Evolutionary conservation across 2,329 filamentous ascomycete species (phyloP).

Genomic region (Thelonectria olida): DNA sequence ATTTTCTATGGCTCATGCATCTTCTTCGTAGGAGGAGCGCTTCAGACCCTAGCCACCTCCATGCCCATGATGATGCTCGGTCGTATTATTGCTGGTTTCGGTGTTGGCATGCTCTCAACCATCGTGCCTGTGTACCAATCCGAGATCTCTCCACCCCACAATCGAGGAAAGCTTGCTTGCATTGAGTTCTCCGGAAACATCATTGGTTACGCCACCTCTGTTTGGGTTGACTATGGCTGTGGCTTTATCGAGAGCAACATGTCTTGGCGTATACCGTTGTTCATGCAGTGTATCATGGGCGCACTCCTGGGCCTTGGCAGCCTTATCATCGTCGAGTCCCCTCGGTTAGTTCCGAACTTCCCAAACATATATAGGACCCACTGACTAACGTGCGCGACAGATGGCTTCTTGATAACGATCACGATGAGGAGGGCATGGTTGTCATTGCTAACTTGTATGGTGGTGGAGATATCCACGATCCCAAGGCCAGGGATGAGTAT

Average conservation of each 20-base stretch:
- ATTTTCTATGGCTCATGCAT: constrained; percentile 94
- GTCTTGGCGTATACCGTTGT: constrained; percentile 89
- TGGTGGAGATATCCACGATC: constrained; percentile 92
- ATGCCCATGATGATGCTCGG: constrained; percentile 92
- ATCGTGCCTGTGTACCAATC: constrained; percentile 95
- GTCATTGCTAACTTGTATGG: constrained; percentile 98
- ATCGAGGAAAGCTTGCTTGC: constrained; percentile 92
- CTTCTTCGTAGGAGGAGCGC: constrained; percentile 83
- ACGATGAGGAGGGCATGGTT: constrained; percentile 97
- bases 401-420: constrained; percentile 97
- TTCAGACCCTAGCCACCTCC: constrained; percentile 82
- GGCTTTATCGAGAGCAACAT: constrained; percentile 85
- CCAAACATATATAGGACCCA: constrained; percentile 13
- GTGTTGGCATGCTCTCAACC: constrained; percentile 88
- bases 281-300: constrained; percentile 97
- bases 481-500: constrained; percentile 93
- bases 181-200: constrained; percentile 99
- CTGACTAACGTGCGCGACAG: constrained; percentile 58
- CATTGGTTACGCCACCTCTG: constrained; percentile 91
- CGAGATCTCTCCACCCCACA: constrained; percentile 95
- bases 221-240: constrained; percentile 99
- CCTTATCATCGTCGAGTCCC: constrained; percentile 94
- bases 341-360: constrained; percentile 68
- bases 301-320: constrained; percentile 85
- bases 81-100: constrained; percentile 84